Conservation (phyloP, 768 basidiomycete genomes). For the Chlorophyllum brunneum region DNA sequence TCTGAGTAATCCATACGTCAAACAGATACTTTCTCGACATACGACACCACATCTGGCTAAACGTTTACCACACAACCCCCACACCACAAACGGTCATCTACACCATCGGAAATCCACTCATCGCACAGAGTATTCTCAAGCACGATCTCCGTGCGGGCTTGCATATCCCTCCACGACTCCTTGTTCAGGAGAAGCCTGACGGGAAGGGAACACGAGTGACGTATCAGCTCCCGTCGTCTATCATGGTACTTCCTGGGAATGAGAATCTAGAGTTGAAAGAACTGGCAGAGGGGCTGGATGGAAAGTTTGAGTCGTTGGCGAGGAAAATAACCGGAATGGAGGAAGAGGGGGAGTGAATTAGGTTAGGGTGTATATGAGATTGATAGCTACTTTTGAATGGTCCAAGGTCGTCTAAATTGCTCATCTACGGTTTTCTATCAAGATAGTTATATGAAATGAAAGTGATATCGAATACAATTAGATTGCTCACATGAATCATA, state of each 20-base stretch:
- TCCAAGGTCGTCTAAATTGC: background rate
- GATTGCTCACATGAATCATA: conserved; percentile 8
- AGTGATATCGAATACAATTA: too few relatives aligned
- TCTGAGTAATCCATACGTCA: background rate
- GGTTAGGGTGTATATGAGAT: conserved; percentile 15
- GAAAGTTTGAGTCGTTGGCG: conserved; percentile 40
- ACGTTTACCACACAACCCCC: conserved; percentile 18
- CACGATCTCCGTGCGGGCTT: conserved; percentile 36
- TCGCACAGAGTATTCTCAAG: conserved; percentile 41
- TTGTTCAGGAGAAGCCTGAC: conserved; percentile 37
- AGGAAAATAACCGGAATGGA: conserved; percentile 26
- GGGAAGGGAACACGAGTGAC: conserved; percentile 35
- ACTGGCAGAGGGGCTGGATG: conserved; percentile 34
- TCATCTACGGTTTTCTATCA: background rate
- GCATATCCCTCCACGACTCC: conserved; percentile 42
- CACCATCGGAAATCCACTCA: conserved; percentile 47
- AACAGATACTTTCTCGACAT: conserved; percentile 39
- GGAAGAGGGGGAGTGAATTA: conserved; percentile 11
- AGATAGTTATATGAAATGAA: background rate
- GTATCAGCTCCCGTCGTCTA: conserved; percentile 47
- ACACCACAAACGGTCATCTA: conserved; percentile 36
- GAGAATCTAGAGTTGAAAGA: conserved; percentile 27
- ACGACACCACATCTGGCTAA: conserved; percentile 33
- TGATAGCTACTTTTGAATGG: conserved; percentile 9
- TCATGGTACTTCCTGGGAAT: conserved; percentile 28